phyloP scores from a whole-genome alignment of 495 filamentous ascomycete species.

The Cenococcum geophilum region DNA sequence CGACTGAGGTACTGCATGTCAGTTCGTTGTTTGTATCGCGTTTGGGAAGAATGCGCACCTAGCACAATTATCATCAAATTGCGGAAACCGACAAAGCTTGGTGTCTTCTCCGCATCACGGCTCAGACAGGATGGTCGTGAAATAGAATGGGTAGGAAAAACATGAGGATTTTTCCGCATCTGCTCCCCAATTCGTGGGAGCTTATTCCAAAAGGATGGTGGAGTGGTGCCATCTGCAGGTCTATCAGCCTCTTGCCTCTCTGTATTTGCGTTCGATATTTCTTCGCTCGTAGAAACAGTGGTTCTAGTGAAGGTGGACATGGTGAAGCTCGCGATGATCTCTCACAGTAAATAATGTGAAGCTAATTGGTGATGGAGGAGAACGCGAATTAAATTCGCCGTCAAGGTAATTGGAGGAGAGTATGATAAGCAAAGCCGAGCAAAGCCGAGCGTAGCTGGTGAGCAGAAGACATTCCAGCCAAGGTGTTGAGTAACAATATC shows the following conservation, averaged over 20 bases:
- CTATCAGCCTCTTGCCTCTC: conserved; percentile 8
- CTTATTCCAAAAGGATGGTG: conserved; percentile 10
- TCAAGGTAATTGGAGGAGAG: neutral
- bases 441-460: neutral
- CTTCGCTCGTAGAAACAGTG: conserved; percentile 14
- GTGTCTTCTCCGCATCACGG: conserved; percentile 63
- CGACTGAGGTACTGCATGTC: conserved; percentile 48
- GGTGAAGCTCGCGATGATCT: neutral
- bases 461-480: neutral
- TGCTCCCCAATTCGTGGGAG: conserved; percentile 7
- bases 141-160: conserved; percentile 73
- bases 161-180: conserved; percentile 72
- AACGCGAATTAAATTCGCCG: neutral
- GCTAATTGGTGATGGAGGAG: conserved; percentile 10
- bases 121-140: conserved; percentile 73
- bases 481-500: neutral
- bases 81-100: conserved; percentile 87
- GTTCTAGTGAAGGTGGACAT: conserved; percentile 26
- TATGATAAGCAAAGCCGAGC: neutral
- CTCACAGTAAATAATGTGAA: neutral
- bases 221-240: conserved; percentile 9
- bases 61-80: conserved; percentile 95
- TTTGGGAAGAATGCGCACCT: conserved; percentile 36
- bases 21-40: neutral
- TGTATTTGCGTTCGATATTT: conserved; percentile 7